phyloP scores from a whole-genome alignment of 228 moss, liverwort and hornwort genomes.

The Sphagnum fallax region DNA sequence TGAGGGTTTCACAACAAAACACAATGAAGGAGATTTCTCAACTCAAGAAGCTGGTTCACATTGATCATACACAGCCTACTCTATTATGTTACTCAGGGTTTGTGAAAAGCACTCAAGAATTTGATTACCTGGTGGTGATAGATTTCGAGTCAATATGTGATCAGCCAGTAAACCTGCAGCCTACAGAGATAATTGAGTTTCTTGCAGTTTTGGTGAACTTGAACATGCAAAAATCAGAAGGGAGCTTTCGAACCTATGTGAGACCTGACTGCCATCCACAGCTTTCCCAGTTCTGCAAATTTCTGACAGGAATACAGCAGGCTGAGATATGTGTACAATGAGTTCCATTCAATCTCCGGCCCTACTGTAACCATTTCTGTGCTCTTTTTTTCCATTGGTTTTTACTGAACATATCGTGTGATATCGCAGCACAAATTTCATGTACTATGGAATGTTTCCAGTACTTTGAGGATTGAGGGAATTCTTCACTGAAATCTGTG shows the following conservation, averaged over 20 bases:
- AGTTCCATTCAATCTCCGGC: no score
- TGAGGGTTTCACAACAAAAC: neutral
- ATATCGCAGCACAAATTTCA: no score
- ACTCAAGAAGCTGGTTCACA: neutral
- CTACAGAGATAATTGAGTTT: constrained; percentile 36
- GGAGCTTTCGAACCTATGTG: constrained; percentile 34
- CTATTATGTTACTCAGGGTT: constrained; percentile 17
- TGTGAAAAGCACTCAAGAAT: constrained; percentile 13
- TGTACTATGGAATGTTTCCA: neutral
- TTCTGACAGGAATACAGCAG: constrained; percentile 20
- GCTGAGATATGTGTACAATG: constrained; percentile 14
- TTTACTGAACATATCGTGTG: neutral
- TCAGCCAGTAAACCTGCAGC: neutral
- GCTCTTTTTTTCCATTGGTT: neutral
- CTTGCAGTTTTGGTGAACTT: constrained; percentile 37
- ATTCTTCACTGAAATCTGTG: neutral
- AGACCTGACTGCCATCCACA: constrained; percentile 36
- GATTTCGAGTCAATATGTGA: constrained; percentile 44
- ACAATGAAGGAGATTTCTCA: neutral
- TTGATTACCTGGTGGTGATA: constrained; percentile 34
- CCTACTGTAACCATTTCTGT: neutral
- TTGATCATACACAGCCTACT: constrained; percentile 11
- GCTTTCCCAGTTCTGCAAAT: constrained; percentile 27
- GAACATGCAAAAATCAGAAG: constrained; percentile 15
- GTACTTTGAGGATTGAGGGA: neutral